phyloP scores from a whole-genome alignment of 106 monocot species.

The Acanthochlamys bracteata region DNA sequence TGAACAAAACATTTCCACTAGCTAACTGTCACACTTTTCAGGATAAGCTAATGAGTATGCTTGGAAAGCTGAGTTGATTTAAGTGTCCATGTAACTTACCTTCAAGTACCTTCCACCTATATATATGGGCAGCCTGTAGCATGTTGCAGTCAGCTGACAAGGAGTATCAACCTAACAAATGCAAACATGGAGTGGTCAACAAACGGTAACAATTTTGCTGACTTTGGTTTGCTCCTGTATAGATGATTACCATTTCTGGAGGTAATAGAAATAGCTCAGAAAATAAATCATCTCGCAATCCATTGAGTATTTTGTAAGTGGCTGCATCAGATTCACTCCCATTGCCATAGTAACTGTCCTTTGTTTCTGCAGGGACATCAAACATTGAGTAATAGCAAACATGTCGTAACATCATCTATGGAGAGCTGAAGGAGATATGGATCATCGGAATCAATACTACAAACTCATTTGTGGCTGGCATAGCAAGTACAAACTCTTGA shows the following conservation, averaged over 20 bases:
- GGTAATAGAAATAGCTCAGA: conserved; percentile 41
- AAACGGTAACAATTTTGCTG: not conserved
- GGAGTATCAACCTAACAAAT: conserved; percentile 31
- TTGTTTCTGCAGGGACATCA: conserved; percentile 13
- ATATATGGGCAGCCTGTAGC: conserved; percentile 62
- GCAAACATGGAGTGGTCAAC: not conserved
- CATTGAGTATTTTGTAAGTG: conserved; percentile 33
- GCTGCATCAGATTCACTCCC: conserved; percentile 57
- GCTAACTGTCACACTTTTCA: too few relatives aligned
- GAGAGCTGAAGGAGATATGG: not conserved
- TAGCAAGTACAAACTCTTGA: not conserved
- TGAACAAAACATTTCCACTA: too few relatives aligned
- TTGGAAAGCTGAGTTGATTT: not conserved
- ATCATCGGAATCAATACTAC: not conserved
- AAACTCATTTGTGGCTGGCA: not conserved
- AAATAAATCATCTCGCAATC: conserved; percentile 52
- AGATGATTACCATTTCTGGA: conserved; percentile 46
- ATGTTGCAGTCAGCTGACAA: conserved; percentile 46
- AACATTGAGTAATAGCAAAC: not conserved
- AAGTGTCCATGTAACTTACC: conserved; percentile 22
- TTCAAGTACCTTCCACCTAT: conserved; percentile 95
- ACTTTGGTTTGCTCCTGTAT: not conserved
- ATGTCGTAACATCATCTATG: not conserved
- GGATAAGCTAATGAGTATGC: not conserved
- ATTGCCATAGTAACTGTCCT: not conserved